Conservation (phyloP, 2,329 filamentous ascomycete genomes). For the Claviceps monticola region DNA sequence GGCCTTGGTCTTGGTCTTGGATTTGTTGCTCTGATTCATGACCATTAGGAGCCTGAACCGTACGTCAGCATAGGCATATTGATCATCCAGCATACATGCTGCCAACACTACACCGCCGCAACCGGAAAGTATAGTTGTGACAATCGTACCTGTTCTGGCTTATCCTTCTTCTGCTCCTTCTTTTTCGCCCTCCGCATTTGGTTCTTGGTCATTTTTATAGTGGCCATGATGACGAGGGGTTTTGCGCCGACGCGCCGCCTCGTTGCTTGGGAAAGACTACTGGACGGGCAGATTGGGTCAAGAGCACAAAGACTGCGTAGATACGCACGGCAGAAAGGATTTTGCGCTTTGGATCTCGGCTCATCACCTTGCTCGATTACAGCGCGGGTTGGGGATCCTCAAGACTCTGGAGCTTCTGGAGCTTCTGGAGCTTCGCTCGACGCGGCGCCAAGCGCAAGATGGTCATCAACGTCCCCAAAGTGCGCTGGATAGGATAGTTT, state of each 20-base stretch:
- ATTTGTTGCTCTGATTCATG: background rate
- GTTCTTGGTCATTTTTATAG: conserved; percentile 77
- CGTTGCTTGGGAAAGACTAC: conserved; percentile 14
- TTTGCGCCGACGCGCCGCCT: conserved; percentile 14
- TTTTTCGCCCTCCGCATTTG: conserved; percentile 86
- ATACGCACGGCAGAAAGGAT: conserved; percentile 19
- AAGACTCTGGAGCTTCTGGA: background rate
- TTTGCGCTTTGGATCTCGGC: conserved; percentile 25
- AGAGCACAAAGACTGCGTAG: conserved; percentile 24
- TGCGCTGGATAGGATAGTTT: background rate
- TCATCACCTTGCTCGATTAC: conserved; percentile 13
- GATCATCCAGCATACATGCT: background rate
- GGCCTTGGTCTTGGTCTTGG: background rate
- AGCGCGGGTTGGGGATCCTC: background rate
- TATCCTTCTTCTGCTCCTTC: conserved; percentile 72
- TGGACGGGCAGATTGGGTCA: conserved; percentile 21
- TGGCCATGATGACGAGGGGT: conserved; percentile 36
- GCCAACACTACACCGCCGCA: background rate
- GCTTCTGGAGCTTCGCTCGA: background rate
- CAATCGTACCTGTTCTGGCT: conserved; percentile 36
- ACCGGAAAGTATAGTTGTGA: too few species aligned
- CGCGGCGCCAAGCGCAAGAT: background rate
- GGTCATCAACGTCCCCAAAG: background rate
- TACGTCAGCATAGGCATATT: background rate
- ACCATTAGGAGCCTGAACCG: background rate